Evolutionary conservation across 169 alveolate species (phyloP).

Genomic region (Plasmodium gallinaceum): DNA sequence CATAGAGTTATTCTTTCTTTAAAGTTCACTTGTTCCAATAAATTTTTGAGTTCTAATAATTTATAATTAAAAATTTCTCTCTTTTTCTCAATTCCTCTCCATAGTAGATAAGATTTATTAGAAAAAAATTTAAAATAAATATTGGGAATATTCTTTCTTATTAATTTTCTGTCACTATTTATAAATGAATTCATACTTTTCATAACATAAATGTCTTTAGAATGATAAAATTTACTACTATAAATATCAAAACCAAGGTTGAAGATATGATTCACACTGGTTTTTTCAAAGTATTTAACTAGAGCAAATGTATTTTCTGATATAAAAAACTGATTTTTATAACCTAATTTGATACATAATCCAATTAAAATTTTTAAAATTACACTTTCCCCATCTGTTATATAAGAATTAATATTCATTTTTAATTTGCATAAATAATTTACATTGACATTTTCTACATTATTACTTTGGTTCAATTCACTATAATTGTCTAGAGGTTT

Average conservation of each 20-base stretch:
- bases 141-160: slow-evolving; percentile 6
- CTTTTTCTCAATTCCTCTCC: slow-evolving; percentile 46
- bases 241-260: slow-evolving; percentile 12
- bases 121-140: slow-evolving; percentile 30
- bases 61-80: slow-evolving; percentile 38
- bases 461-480: neutral
- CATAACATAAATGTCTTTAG: slow-evolving; percentile 14
- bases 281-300: slow-evolving; percentile 12
- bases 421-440: slow-evolving; percentile 25
- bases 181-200: slow-evolving; percentile 17
- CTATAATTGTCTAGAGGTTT: neutral
- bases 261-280: neutral
- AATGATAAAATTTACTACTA: slow-evolving; percentile 20
- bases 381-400: slow-evolving; percentile 15
- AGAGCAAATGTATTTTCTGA: slow-evolving; percentile 20
- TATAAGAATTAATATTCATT: slow-evolving; percentile 13
- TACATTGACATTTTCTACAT: neutral
- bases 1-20: slow-evolving; percentile 30
- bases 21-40: slow-evolving; percentile 1
- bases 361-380: slow-evolving; percentile 31
- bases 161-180: neutral
- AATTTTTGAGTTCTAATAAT: slow-evolving; percentile 19
- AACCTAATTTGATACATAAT: slow-evolving; percentile 30
- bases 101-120: slow-evolving; percentile 36
- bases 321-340: neutral